A percentile compares a stretch with the other conserved stretches of the same genome.
Evolutionary conservation across 352 stramenopile genomes (phyloP).

Genomic region (Phytophthora ramorum): DNA sequence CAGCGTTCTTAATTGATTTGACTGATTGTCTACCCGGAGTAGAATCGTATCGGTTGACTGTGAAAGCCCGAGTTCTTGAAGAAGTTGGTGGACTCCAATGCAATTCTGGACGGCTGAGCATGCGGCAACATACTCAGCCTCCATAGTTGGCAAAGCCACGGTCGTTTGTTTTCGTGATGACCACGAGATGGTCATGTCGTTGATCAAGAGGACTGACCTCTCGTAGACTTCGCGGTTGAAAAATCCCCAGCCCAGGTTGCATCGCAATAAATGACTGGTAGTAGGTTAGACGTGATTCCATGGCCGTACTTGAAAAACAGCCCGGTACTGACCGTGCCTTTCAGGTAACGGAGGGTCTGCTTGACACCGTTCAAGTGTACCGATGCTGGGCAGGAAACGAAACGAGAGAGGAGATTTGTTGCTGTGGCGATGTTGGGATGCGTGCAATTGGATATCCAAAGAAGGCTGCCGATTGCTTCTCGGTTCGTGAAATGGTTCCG

Average conservation of each 20-base stretch:
- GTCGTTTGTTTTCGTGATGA: constrained; percentile 14
- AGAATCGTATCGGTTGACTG: not conserved
- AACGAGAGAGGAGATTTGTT: constrained; percentile 10
- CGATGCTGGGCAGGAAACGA: constrained; percentile 5
- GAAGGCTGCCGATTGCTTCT: constrained; percentile 2
- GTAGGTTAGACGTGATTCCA: not conserved
- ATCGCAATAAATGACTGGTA: constrained; percentile 11
- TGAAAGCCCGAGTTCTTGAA: constrained; percentile 1
- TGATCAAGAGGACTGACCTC: constrained; percentile 13
- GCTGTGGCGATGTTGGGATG: constrained; percentile 12
- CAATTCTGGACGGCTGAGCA: constrained; percentile 19
- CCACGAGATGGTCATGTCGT: constrained; percentile 17
- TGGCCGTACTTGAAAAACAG: constrained; percentile 10
- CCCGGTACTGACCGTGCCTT: not conserved
- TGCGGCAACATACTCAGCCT: constrained; percentile 20
- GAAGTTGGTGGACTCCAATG: constrained; percentile 14
- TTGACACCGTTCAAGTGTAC: constrained; percentile 15
- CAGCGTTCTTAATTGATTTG: constrained; percentile 14
- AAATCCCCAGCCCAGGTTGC: constrained; percentile 17
- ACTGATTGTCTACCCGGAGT: constrained; percentile 18
- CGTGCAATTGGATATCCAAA: constrained; percentile 21
- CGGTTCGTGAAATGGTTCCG: constrained; percentile 3
- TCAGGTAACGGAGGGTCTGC: constrained; percentile 7
- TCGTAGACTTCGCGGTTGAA: constrained; percentile 14
- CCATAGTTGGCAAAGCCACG: constrained; percentile 15